Evolutionary conservation across 495 filamentous ascomycete species (phyloP).

Genomic region (Aspergillus diversus): DNA sequence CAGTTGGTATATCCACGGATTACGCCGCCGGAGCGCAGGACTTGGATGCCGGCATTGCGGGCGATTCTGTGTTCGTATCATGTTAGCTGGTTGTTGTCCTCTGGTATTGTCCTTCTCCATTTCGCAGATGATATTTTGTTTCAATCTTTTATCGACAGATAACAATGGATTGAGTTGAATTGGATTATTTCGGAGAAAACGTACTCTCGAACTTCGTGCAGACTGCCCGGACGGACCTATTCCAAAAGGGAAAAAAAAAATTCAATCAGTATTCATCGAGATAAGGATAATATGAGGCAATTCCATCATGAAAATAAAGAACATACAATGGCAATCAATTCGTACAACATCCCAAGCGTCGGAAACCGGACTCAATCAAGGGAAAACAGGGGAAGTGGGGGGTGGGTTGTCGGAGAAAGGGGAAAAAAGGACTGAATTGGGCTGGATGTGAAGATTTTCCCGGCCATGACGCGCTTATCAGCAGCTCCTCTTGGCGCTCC

Average conservation of each 20-base stretch:
- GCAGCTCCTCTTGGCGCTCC: slow-evolving; percentile 32
- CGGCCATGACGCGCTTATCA: slow-evolving; percentile 28
- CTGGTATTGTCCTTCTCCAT: neutral
- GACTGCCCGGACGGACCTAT: slow-evolving; percentile 86
- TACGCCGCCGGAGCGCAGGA: slow-evolving; percentile 85
- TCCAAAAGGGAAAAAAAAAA: slow-evolving; percentile 13
- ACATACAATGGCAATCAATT: slow-evolving; percentile 92
- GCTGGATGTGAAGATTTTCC: slow-evolving; percentile 29
- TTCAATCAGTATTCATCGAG: neutral
- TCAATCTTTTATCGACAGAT: neutral
- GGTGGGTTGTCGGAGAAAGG: slow-evolving; percentile 17
- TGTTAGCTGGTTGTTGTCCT: neutral
- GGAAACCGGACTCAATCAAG: slow-evolving; percentile 1
- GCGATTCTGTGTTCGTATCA: slow-evolving; percentile 63
- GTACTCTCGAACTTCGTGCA: slow-evolving; percentile 94
- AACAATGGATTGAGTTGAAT: neutral
- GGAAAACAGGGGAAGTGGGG: slow-evolving; percentile 18
- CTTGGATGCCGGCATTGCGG: slow-evolving; percentile 76
- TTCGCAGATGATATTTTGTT: neutral
- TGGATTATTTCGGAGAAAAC: slow-evolving; percentile 28
- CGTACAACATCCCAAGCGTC: slow-evolving; percentile 78
- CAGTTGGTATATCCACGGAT: slow-evolving; percentile 93
- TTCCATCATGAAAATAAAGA: neutral
- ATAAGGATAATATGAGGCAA: too few relatives aligned
- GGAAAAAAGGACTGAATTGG: slow-evolving; percentile 10